Conservation (phyloP, 2,329 filamentous ascomycete species). For the Talaromyces sp. region DNA sequence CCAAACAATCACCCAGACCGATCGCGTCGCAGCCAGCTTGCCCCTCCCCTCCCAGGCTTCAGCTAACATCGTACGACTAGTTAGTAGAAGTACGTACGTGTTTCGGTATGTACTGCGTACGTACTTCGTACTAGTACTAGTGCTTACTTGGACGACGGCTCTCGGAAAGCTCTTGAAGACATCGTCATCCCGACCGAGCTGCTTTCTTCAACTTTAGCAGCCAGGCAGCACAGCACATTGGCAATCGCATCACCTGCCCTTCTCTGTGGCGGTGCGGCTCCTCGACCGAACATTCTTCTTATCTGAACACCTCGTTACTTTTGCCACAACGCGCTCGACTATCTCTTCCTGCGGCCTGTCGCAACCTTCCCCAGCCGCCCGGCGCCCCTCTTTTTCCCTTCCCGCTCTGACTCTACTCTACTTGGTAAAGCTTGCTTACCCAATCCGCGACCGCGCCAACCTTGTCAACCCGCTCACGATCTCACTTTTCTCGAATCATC, state of each 20-base stretch:
- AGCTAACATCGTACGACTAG: neutral
- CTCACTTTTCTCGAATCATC: slow-evolving; percentile 14
- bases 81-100: neutral
- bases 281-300: slow-evolving; percentile 3
- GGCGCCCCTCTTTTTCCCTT: slow-evolving; percentile 16
- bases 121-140: neutral
- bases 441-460: slow-evolving; percentile 20
- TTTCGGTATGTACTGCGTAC: neutral
- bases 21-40: neutral
- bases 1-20: neutral
- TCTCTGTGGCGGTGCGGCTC: slow-evolving; percentile 18
- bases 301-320: neutral
- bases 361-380: slow-evolving; percentile 12
- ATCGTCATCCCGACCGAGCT: neutral
- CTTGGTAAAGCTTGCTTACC: slow-evolving; percentile 15
- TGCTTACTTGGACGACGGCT: slow-evolving; percentile 1
- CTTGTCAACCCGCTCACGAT: slow-evolving; percentile 15
- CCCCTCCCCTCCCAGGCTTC: slow-evolving; percentile 1
- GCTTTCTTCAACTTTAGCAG: neutral
- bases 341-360: neutral
- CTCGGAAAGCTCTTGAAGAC: neutral
- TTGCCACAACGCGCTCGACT: slow-evolving; percentile 2
- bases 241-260: neutral
- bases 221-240: neutral
- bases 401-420: slow-evolving; percentile 4